phyloP scores from a whole-genome alignment of 768 basidiomycete species.

The Mycena alexandri region DNA sequence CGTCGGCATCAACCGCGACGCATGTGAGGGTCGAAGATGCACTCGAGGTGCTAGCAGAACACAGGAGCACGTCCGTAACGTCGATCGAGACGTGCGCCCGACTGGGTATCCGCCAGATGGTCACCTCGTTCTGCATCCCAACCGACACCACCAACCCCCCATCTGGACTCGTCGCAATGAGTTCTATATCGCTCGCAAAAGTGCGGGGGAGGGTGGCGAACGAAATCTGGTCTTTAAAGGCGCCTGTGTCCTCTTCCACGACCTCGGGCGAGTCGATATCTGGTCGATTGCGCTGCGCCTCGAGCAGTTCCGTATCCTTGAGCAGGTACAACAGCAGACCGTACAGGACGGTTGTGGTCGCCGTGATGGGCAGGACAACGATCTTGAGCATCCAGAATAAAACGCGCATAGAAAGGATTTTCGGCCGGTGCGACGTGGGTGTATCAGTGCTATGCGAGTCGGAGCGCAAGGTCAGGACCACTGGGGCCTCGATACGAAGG shows the following conservation, averaged over 20 bases:
- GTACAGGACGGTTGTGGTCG: conserved; percentile 81
- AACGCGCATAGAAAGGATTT: conserved; percentile 60
- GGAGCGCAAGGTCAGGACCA: conserved; percentile 75
- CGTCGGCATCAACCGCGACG: conserved; percentile 72
- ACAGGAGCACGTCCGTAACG: conserved; percentile 63
- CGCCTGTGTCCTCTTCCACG: conserved; percentile 44
- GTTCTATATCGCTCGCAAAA: conserved; percentile 85
- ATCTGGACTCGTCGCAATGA: conserved; percentile 78
- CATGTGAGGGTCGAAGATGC: conserved; percentile 66
- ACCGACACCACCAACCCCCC: conserved; percentile 77
- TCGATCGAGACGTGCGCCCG: conserved; percentile 61
- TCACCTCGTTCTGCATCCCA: conserved; percentile 83
- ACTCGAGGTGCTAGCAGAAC: conserved; percentile 62
- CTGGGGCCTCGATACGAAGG: conserved; percentile 84
- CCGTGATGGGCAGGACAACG: conserved; percentile 85
- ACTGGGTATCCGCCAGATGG: conserved; percentile 70
- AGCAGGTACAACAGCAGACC: conserved; percentile 85
- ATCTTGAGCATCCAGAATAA: conserved; percentile 85
- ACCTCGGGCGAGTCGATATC: conserved; percentile 55
- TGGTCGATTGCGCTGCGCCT: conserved; percentile 80
- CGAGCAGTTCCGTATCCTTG: conserved; percentile 91
- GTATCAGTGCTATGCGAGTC: conserved; percentile 42
- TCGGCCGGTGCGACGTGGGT: conserved; percentile 50
- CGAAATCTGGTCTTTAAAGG: conserved; percentile 59
- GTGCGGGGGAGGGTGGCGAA: conserved; percentile 85